Base-by-base conservation (phyloP, 2,329 filamentous ascomycete species). In the Penicillium occitanis region DNA sequence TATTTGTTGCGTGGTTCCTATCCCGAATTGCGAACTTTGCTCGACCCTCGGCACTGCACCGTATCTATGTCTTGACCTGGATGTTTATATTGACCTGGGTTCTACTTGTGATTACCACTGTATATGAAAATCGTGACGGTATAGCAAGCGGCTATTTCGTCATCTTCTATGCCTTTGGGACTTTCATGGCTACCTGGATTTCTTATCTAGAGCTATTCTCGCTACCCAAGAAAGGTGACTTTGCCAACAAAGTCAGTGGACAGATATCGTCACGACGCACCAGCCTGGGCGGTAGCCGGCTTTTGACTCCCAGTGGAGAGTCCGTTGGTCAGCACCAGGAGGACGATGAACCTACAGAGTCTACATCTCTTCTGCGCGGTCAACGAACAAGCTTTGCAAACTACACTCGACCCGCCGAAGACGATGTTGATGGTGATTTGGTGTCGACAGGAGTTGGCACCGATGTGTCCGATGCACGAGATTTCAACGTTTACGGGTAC, bases 21-120 rank as follows among this genome's bases (percentile, higher is more conserved):
- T 88, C 92, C 72, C 87, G 90, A 19, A 89, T 91, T 1, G 91
- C 92, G 17, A 90, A 93, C 73, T 90, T 89, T 68, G 87, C 90
- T 58, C 87, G 94, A 14, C 94, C 95, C 1, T 95, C 91, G 19
- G 94, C 94, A 3, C 86, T 98, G 6, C 91, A 96, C 66, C 87
- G 94, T 22, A 86, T 89, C 5, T 97, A 95, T 76, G 85, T 87
- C 61, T 83, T 93, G 53, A 85, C 96, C 10, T 98, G 95, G 93
- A 83, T 97, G 55, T 97, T 93, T 75, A 75, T 87, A 37, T 77
- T 92, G 0, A 86, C 87, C 46, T 98, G 93, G 89, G 79, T 86
- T 1, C 72, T 91, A 48, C 84, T 97, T 65, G 87, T 96, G 14
- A 81, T 85, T 53, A 85, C 88, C 48, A 91, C 92, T 0, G 86